These are phyloP conservation scores for Dactylorhiza incarnata DNA, from an alignment of 106 monocot genomes.

Conservation along the genomic window DNA sequence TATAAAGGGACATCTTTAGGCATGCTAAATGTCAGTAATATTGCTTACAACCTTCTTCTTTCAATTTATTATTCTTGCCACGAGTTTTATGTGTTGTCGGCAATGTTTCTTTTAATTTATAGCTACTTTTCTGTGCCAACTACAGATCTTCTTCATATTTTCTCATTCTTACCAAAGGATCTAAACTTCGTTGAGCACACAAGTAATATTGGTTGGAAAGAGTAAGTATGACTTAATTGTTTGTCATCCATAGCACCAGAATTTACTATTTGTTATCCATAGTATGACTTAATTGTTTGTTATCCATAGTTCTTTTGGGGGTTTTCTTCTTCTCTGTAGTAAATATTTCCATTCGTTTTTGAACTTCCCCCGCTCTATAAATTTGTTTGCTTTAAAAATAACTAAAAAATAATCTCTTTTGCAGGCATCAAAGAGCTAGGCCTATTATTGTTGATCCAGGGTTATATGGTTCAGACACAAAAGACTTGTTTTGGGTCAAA, in stretches of 20 bases:
- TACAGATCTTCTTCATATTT: constrained; percentile 83
- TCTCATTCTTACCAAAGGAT: constrained; percentile 77
- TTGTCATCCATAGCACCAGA: not conserved
- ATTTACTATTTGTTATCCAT: constrained; percentile 3
- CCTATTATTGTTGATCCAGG: constrained; percentile 88
- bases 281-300: not conserved
- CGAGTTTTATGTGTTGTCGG: not conserved
- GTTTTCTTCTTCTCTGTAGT: not conserved
- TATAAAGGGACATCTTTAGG: not conserved
- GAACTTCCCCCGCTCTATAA: not conserved
- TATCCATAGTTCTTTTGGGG: not conserved
- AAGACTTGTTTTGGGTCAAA: constrained; percentile 64
- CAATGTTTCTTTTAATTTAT: not conserved
- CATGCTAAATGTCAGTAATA: not conserved
- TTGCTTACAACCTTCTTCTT: no score
- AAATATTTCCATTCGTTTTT: not conserved
- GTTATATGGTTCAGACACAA: constrained; percentile 52
- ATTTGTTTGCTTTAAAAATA: not conserved
- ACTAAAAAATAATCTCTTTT: not conserved
- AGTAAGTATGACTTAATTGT: constrained; percentile 32
- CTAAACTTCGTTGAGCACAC: constrained; percentile 91
- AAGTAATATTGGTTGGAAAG: constrained; percentile 91
- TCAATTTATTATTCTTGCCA: not conserved
- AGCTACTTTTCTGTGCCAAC: not conserved
- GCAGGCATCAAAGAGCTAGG: constrained; percentile 76